phyloP scores from a whole-genome alignment of 768 basidiomycete species.

The Leucocoprinus sp. region DNA sequence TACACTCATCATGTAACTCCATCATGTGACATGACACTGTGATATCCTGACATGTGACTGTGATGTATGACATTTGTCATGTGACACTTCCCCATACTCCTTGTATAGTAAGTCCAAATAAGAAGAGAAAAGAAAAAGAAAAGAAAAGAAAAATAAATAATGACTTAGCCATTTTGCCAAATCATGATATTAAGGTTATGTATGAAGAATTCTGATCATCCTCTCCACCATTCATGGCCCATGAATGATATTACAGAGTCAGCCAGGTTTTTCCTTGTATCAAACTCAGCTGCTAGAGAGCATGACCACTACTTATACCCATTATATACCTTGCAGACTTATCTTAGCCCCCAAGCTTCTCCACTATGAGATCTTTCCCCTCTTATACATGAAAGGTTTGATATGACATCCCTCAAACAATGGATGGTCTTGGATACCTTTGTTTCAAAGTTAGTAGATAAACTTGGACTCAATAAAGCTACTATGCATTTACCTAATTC shows the following conservation, averaged over 20 bases:
- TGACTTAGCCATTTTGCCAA: too few relatives aligned
- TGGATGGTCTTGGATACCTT: not conserved
- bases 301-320: not conserved
- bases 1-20: too few relatives aligned
- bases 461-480: not conserved
- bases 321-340: not conserved
- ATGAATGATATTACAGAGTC: constrained; percentile 9
- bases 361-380: not conserved
- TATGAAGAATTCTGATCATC: constrained; percentile 9
- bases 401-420: not conserved
- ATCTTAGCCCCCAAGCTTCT: not conserved
- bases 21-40: too few relatives aligned
- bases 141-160: too few relatives aligned
- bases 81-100: too few relatives aligned
- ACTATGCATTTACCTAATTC: not conserved
- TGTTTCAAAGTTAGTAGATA: not conserved
- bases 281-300: not conserved
- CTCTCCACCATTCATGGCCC: constrained; percentile 10
- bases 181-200: too few relatives aligned
- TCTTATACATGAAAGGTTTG: not conserved
- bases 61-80: too few relatives aligned
- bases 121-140: too few relatives aligned
- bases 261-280: not conserved
- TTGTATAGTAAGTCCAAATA: too few relatives aligned
- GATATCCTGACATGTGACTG: too few relatives aligned